These are phyloP conservation scores for Plasmodium falciparum DNA, from an alignment of 169 alveolate species.

Conservation along the genomic window DNA sequence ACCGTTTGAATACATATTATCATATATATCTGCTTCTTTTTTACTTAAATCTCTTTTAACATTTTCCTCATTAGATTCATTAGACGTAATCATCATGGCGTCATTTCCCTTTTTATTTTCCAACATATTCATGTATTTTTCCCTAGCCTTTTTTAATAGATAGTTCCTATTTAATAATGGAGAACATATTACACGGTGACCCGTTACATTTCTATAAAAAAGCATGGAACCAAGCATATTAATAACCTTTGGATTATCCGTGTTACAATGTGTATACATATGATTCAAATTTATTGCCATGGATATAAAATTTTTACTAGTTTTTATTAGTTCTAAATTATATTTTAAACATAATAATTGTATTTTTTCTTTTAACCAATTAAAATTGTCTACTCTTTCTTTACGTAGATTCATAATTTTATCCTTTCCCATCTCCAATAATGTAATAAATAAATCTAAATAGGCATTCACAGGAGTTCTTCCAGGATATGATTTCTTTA, in stretches of 20 bases:
- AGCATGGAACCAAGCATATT: slow-evolving; percentile 50
- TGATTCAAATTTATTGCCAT: slow-evolving; percentile 70
- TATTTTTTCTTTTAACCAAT: slow-evolving; percentile 28
- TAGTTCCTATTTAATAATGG: slow-evolving; percentile 21
- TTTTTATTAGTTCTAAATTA: slow-evolving; percentile 46
- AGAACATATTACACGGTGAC: slow-evolving; percentile 73
- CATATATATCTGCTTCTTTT: neutral
- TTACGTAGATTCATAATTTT: slow-evolving; percentile 49
- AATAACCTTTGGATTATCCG: slow-evolving; percentile 27
- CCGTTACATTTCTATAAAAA: slow-evolving; percentile 76
- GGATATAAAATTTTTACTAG: slow-evolving; percentile 59
- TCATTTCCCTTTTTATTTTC: neutral
- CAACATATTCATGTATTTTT: neutral
- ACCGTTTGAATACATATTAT: neutral
- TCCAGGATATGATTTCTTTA: slow-evolving; percentile 72
- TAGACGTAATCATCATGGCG: neutral
- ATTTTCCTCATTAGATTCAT: neutral
- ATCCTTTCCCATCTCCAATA: slow-evolving; percentile 63
- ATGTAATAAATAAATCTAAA: slow-evolving; percentile 68
- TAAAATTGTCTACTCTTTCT: slow-evolving; percentile 54
- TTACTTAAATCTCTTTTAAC: neutral
- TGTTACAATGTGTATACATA: slow-evolving; percentile 22
- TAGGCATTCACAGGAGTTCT: slow-evolving; percentile 72
- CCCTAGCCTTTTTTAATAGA: neutral
- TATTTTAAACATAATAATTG: slow-evolving; percentile 29